Evolutionary conservation across 495 filamentous ascomycete species (phyloP).

Genomic region (Tuber microsphaerosporum): DNA sequence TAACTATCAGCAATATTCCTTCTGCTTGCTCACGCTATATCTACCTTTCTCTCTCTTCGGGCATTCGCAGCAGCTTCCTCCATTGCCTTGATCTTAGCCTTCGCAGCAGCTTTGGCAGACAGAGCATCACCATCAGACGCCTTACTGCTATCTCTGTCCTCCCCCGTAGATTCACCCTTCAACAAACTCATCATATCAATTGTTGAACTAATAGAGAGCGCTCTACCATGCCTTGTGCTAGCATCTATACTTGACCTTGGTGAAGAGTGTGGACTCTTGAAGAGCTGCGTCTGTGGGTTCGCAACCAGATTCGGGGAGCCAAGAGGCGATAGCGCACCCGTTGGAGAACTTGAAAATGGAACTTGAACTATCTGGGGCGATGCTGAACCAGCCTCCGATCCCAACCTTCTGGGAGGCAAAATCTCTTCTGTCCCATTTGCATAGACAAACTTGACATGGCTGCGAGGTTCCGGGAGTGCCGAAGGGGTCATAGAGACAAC

Average conservation of each 20-base stretch:
- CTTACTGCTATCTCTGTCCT: slow-evolving; percentile 28
- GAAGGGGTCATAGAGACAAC: slow-evolving; percentile 25
- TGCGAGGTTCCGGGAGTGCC: slow-evolving; percentile 19
- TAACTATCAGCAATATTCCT: slow-evolving; percentile 15
- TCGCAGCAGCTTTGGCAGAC: slow-evolving; percentile 19
- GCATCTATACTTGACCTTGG: slow-evolving; percentile 34
- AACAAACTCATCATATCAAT: slow-evolving; percentile 32
- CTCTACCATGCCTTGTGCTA: slow-evolving; percentile 26
- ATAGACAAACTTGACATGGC: slow-evolving; percentile 41
- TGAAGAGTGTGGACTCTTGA: slow-evolving; percentile 16
- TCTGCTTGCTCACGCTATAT: background rate
- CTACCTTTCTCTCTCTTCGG: slow-evolving; percentile 72
- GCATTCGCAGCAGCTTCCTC: slow-evolving; percentile 61
- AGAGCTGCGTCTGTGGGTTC: slow-evolving; percentile 22
- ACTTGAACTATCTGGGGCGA: slow-evolving; percentile 25
- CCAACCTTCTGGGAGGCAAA: slow-evolving; percentile 30
- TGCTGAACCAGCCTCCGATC: slow-evolving; percentile 32
- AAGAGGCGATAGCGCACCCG: slow-evolving; percentile 28
- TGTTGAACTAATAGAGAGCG: slow-evolving; percentile 38
- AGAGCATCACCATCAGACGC: slow-evolving; percentile 31
- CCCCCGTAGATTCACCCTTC: slow-evolving; percentile 29
- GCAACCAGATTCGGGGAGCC: slow-evolving; percentile 22
- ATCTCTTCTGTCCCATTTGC: slow-evolving; percentile 41
- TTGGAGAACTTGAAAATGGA: slow-evolving; percentile 26
- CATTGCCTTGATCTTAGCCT: slow-evolving; percentile 36